Percentiles rank a stretch among this genome's conserved stretches.
phyloP scores from a whole-genome alignment of 306 rosid species.

The Pueraria montana region DNA sequence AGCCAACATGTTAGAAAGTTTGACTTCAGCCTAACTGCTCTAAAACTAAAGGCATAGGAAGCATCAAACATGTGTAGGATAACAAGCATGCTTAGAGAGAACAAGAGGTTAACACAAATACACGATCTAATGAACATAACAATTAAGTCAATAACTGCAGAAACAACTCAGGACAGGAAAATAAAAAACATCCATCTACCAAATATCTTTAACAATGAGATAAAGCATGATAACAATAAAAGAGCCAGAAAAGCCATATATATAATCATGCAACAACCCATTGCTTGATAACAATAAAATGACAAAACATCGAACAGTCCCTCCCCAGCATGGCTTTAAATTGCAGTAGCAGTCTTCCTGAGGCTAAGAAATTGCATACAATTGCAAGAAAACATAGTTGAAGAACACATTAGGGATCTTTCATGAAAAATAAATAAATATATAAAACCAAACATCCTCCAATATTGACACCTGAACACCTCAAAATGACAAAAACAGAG shows the following conservation, averaged over 20 bases:
- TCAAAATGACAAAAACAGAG: not conserved
- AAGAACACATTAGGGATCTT: too few species aligned
- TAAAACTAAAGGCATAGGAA: constrained; percentile 10
- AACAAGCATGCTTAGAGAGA: not conserved
- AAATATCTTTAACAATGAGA: not conserved
- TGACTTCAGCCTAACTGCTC: constrained; percentile 21
- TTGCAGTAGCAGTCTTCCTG: not conserved
- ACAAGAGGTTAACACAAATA: not conserved
- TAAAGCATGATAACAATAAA: not conserved
- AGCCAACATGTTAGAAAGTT: not conserved
- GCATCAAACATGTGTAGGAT: not conserved
- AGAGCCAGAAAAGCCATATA: not conserved
- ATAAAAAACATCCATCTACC: not conserved
- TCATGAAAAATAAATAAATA: not conserved
- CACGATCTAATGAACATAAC: not conserved
- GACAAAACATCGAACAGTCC: not conserved
- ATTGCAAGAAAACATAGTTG: not conserved
- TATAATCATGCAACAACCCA: not conserved
- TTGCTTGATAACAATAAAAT: not conserved
- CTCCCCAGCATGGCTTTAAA: not conserved
- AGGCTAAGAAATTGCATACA: not conserved
- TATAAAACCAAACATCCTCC: not conserved
- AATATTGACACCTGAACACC: not conserved
- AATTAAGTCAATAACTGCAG: not conserved
- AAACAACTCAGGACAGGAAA: constrained; percentile 8